Base-by-base conservation (phyloP, 2,329 filamentous ascomycete species). In the Helotiales sp. region DNA sequence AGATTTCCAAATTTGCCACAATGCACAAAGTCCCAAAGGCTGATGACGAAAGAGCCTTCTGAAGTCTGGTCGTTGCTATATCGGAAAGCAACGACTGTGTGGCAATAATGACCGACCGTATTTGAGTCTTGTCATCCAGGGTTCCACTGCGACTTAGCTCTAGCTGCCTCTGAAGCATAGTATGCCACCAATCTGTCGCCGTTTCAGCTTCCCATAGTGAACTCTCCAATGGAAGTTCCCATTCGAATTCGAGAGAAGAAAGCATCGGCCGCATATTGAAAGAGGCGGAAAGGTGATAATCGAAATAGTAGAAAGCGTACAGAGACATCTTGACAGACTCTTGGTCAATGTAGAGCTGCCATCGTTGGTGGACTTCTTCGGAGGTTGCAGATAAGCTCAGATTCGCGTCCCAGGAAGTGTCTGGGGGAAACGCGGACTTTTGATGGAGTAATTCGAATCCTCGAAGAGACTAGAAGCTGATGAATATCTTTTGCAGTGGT, bases 51-150 rank as follows among this genome's bases (percentile, higher is more conserved):
- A 72, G 54, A 4, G 64, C 60, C 1, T 61, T 42, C 22, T 70
- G 27, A 2, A 73, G 61, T 5, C 66, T 58, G 0, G 64, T 57
- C 22, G 65, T 66, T 0, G 70, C 65, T 0, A 66, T 62, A 30
- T 70, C 65, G 0, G 68, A 63, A 68, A 73, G 71, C 7, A 73
- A 60, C 13, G 69, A 67, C 52, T 73, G 71, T 12, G 67, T 72
- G 1, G 70, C 70, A 24, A 71, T 57, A 7, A 66, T 63, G 8
- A 72, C 33, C 4, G 69, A 70, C 17, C 64, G 67, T 1, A 66
- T 68, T 1, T 62, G 61, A 1, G 68, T 59, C 9, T 57, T 38
- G 10, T 68, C 55, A 8, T 46, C 17, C 44, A 53, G 13, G 17
- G 6, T 15, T 27, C 27, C 19, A 13, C 13, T 47, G 22, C 34